These are phyloP conservation scores for Rhodomyrtus psidioides DNA, from an alignment of 441 rosid genomes.

Conservation along the genomic window DNA sequence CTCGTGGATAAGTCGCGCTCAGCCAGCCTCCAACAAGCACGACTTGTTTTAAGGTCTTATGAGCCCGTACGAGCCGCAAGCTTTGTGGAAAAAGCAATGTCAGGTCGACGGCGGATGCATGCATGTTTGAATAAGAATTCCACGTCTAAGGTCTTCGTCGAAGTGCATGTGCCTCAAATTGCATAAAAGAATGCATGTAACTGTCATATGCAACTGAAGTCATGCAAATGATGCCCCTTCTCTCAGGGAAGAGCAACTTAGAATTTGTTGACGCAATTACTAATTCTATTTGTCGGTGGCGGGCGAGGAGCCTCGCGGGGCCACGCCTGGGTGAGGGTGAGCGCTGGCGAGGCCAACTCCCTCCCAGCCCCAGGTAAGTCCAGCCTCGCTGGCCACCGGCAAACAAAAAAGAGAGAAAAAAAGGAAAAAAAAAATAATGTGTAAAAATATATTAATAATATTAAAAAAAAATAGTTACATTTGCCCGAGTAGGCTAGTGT, in stretches of 20 bases:
- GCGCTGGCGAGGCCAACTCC: too few relatives aligned
- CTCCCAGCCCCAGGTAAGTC: too few relatives aligned
- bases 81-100: not conserved
- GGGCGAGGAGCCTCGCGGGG: too few relatives aligned
- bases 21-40: not conserved
- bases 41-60: not conserved
- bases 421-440: too few relatives aligned
- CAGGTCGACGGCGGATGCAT: not conserved
- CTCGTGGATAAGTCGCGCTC: not conserved
- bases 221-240: not conserved
- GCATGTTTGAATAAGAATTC: not conserved
- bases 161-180: not conserved
- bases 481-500: rapidly evolving
- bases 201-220: not conserved
- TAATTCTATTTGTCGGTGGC: not conserved
- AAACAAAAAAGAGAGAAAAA: too few relatives aligned
- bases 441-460: too few relatives aligned
- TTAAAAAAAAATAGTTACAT: too few relatives aligned
- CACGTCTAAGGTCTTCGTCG: not conserved
- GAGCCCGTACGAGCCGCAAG: not conserved
- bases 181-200: not conserved
- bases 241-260: not conserved
- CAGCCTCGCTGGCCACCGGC: too few relatives aligned
- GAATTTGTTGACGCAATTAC: not conserved
- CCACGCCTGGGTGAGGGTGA: too few relatives aligned